Evolutionary conservation across 2,329 filamentous ascomycete species (phyloP), one percentile per base, ranked within the genome.

Genomic region (Graphilbum ipis-grandicollis): DNA sequence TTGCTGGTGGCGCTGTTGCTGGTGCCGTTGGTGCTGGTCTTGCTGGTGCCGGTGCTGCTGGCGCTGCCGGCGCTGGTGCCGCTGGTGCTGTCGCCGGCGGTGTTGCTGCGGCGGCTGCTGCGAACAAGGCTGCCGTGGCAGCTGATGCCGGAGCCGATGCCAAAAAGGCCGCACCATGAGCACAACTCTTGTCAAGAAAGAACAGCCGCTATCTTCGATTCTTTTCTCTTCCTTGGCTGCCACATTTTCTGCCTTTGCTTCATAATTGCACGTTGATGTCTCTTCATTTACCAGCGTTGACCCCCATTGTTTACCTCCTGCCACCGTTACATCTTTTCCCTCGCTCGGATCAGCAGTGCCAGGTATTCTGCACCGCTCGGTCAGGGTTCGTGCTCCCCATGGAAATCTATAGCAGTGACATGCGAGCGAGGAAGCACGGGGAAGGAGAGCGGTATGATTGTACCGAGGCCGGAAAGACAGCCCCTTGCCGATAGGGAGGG

Each of bases 131-230:
- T 29, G 35, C 23, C 17, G 34, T 22, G 4, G 31, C 26, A n/a
- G 25, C 31, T 3, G 35, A 19, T 22, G 26, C 26, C 9, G 28
- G 17, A 29, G 38, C 33, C 14, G 41, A 37, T 1, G 38, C 36
- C 8, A 39, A 28, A 10, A 38, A 39, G 19, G 35, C 29, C 10
- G 36, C n/a, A n/a, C n/a, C n/a, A n/a, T n/a, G n/a, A n/a, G n/a
- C n/a, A n/a, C n/a, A n/a, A n/a, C n/a, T n/a, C n/a, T 15, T 18
- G 19, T 12, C 15, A 37, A 18, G 6, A 17, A 31, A 18, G 15
- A 6, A 4, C 5, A 31, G n/a, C 4, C 29, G n/a, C n/a, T 31
- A 8, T 31, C 5, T 30, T 19, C 22, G 14, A 25, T 32, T 32
- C 26, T 6, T 29, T 29, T n/a, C 26, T 29, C 19, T 32, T 15